Conservation (phyloP, 208 protist species). For the Angomonas desouzai region DNA sequence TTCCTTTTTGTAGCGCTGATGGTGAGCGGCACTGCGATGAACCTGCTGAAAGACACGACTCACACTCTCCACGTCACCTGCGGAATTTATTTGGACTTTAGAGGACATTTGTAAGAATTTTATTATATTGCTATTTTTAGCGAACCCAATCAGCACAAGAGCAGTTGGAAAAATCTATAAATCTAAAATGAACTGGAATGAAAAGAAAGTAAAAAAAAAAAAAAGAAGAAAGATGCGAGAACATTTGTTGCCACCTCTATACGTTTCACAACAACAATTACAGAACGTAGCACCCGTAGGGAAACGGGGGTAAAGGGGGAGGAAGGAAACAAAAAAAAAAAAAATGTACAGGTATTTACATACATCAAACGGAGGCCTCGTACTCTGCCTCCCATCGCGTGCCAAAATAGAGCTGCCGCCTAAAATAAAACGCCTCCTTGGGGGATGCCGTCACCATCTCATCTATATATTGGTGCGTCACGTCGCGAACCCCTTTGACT, state of each 20-base stretch:
- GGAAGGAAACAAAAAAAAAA: not conserved
- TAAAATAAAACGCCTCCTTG: slow-evolving; percentile 65
- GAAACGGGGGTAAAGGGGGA: not conserved
- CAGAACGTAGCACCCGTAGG: no score
- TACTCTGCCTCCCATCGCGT: slow-evolving; percentile 79
- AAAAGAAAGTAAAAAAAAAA: slow-evolving; percentile 5
- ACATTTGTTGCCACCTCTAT: no score
- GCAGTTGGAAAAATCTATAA: no score
- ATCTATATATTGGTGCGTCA: slow-evolving; percentile 53
- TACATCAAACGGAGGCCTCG: slow-evolving; percentile 40
- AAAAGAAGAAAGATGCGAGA: not conserved
- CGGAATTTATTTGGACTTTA: not conserved
- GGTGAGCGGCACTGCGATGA: slow-evolving; percentile 71
- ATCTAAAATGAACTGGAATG: no score
- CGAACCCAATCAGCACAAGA: no score
- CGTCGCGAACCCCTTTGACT: slow-evolving; percentile 60
- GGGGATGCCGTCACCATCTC: slow-evolving; percentile 18
- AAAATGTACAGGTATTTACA: slow-evolving; percentile 6
- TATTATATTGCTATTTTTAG: slow-evolving; percentile 2
- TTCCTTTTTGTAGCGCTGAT: slow-evolving; percentile 54
- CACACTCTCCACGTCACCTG: slow-evolving; percentile 16
- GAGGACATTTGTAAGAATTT: not conserved
- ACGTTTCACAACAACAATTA: no score
- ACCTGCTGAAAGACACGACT: slow-evolving; percentile 76
- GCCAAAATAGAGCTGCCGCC: slow-evolving; percentile 73